phyloP scores from a whole-genome alignment of 1,284 basidiomycete species.

The Melampsora allii-populina region DNA sequence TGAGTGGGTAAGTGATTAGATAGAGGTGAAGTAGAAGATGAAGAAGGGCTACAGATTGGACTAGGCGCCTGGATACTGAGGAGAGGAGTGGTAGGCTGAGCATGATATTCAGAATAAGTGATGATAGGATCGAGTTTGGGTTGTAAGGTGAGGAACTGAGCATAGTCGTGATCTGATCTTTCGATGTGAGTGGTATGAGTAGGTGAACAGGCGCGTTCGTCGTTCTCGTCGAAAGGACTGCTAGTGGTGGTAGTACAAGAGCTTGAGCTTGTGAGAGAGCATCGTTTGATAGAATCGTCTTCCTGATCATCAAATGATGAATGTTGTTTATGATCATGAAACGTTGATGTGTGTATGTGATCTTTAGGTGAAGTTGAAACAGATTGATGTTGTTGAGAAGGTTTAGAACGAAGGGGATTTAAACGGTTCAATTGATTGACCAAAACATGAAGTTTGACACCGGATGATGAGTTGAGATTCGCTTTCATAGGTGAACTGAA shows the following conservation, averaged over 20 bases:
- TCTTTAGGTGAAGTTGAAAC: not conserved
- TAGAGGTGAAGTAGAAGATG: too few species aligned
- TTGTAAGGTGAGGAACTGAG: not conserved
- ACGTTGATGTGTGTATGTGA: too few species aligned
- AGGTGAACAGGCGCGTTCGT: too few species aligned
- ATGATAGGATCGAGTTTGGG: slow-evolving; percentile 1
- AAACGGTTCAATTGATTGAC: not conserved
- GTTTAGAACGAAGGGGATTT: too few species aligned
- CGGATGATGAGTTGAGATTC: not conserved
- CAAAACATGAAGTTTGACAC: not conserved
- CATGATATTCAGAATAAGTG: not conserved
- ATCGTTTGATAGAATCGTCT: not conserved
- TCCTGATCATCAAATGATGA: not conserved
- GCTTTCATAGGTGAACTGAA: not conserved
- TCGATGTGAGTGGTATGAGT: not conserved
- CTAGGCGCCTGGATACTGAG: not conserved
- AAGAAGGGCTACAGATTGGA: not conserved
- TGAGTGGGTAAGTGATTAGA: too few species aligned
- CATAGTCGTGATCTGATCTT: not conserved
- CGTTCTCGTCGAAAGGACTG: too few species aligned
- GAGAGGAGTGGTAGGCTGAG: not conserved
- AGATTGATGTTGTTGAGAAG: not conserved
- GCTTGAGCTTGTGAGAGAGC: not conserved
- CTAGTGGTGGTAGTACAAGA: slow-evolving; percentile 1
- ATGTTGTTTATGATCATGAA: too few species aligned